A percentile compares a stretch with the other conserved stretches of the same genome.
Evolutionary conservation across 2,329 filamentous ascomycete genomes (phyloP).

Genomic region (Emergomyces pasteurianus): DNA sequence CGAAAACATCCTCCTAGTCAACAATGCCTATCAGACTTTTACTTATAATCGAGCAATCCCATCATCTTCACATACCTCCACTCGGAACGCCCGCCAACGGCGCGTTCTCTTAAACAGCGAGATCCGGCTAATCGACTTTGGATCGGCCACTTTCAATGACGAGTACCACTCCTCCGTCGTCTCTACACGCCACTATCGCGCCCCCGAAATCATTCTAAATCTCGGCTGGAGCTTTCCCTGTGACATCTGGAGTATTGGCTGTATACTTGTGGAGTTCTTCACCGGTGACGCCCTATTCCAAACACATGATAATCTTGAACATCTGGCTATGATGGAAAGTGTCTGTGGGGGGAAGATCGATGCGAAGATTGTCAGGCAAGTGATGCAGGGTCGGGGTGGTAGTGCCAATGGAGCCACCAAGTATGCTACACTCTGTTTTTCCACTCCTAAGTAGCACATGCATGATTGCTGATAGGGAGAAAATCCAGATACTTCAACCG

Average conservation of each 20-base stretch:
- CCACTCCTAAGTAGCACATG: too few relatives aligned
- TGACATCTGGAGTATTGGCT: conserved; percentile 59
- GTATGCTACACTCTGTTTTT: conserved; percentile 29
- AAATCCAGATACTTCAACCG: conserved; percentile 46
- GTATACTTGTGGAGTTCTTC: conserved; percentile 57
- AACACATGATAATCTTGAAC: conserved; percentile 56
- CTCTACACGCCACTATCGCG: conserved; percentile 54
- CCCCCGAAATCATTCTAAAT: conserved; percentile 56
- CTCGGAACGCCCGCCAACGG: conserved; percentile 47
- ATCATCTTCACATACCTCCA: conserved; percentile 48
- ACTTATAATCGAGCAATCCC: conserved; percentile 57
- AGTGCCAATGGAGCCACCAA: conserved; percentile 43
- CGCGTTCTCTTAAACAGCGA: conserved; percentile 53
- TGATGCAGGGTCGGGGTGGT: conserved; percentile 36
- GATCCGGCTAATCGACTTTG: conserved; percentile 56
- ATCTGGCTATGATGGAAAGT: conserved; percentile 58
- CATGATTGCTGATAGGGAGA: too few relatives aligned
- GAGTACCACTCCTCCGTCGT: conserved; percentile 58
- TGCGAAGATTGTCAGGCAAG: conserved; percentile 41
- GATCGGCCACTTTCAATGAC: conserved; percentile 55
- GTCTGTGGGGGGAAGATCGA: conserved; percentile 48
- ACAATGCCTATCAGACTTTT: conserved; percentile 54
- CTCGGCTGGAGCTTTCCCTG: conserved; percentile 57
- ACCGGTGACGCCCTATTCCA: conserved; percentile 57
- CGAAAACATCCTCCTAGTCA: conserved; percentile 55